phyloP scores from a whole-genome alignment of 1,284 basidiomycete species.

The Irpex sp. region DNA sequence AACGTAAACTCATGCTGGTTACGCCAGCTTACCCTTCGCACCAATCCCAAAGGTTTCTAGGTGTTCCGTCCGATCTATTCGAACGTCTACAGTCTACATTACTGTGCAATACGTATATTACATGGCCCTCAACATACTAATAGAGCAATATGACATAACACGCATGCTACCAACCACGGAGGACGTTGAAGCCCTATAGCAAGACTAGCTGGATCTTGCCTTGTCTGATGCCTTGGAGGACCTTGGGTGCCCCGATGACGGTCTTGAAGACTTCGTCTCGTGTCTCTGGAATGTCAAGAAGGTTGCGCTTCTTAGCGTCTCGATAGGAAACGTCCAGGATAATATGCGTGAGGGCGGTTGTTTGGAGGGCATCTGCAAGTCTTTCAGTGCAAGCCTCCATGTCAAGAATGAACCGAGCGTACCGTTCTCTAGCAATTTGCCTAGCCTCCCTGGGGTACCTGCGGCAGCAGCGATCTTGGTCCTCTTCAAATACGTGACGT shows the following conservation, averaged over 20 bases:
- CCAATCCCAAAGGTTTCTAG: constrained; percentile 90
- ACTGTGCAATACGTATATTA: constrained; percentile 15
- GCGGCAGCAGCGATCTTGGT: constrained; percentile 77
- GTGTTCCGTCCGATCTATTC: background rate
- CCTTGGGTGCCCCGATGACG: constrained; percentile 57
- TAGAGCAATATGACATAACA: constrained; percentile 10
- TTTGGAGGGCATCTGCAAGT: constrained; percentile 58
- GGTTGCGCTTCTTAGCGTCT: constrained; percentile 70
- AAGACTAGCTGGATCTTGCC: constrained; percentile 76
- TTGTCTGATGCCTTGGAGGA: constrained; percentile 59
- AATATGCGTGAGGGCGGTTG: constrained; percentile 76
- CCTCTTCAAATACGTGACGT: constrained; percentile 68
- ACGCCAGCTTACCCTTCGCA: constrained; percentile 71
- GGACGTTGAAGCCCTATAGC: constrained; percentile 40
- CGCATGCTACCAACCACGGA: constrained; percentile 2
- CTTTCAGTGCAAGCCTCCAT: constrained; percentile 33
- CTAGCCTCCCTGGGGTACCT: constrained; percentile 79
- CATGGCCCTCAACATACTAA: background rate
- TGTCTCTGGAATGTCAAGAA: constrained; percentile 81
- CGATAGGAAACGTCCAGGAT: constrained; percentile 69
- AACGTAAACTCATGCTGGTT: constrained; percentile 10
- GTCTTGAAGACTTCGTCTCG: constrained; percentile 77
- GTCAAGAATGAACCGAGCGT: constrained; percentile 29
- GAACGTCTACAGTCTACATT: constrained; percentile 9
- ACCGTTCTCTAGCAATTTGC: constrained; percentile 69